Conservation (phyloP, 2,329 filamentous ascomycete species). For the Neofusicoccum ribis region DNA sequence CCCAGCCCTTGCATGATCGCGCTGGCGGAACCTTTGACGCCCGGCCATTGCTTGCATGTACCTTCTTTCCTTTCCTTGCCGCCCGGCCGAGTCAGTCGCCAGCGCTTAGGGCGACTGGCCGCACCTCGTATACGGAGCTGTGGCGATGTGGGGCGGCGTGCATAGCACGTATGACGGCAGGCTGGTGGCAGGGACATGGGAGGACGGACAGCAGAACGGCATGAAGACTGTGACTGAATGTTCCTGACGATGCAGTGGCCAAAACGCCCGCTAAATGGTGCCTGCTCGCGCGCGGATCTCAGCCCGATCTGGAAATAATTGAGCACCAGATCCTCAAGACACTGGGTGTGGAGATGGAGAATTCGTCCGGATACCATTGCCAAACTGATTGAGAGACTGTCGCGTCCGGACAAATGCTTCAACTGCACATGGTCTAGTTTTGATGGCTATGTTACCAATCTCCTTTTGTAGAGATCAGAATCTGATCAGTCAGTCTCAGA, state of each 20-base stretch:
- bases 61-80: background rate
- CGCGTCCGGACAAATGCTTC: background rate
- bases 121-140: background rate
- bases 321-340: no score
- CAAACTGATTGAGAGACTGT: background rate
- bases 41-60: background rate
- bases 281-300: no score
- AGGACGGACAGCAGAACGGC: no score
- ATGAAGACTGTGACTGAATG: no score
- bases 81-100: background rate
- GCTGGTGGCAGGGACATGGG: no score
- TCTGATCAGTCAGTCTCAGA: background rate
- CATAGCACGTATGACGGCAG: background rate
- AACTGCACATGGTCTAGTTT: background rate
- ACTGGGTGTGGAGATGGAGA: background rate
- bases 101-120: no score
- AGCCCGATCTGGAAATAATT: no score
- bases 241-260: no score
- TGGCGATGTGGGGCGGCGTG: no score
- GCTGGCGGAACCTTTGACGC: background rate
- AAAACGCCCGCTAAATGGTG: no score
- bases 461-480: background rate
- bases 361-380: background rate
- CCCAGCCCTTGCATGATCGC: background rate
- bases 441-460: no score